phyloP scores from a whole-genome alignment of 148 eudicot genomes.

The Vaccinium myrtillus region DNA sequence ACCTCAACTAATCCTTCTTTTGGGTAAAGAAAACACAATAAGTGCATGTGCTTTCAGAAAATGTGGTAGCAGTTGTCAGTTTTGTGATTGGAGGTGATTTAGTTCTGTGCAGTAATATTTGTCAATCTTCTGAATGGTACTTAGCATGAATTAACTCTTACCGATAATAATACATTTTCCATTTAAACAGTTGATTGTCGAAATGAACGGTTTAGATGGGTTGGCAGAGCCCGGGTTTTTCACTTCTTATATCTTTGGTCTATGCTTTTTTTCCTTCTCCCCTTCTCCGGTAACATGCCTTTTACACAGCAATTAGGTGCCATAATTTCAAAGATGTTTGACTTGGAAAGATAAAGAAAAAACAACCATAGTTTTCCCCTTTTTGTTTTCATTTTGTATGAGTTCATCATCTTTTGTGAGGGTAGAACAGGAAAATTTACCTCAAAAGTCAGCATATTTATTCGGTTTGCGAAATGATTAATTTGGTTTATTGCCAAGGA shows the following conservation, averaged over 20 bases:
- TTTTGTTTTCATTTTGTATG: neutral
- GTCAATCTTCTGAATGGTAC: neutral
- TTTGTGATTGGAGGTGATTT: neutral
- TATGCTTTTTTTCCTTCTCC: neutral
- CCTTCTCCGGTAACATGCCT: neutral
- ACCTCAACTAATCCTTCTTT: slow-evolving; percentile 8
- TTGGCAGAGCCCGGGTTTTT: neutral
- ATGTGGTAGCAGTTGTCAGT: too few species aligned
- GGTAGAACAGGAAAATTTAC: neutral
- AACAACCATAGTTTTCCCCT: neutral
- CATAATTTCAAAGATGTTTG: neutral
- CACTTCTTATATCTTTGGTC: neutral
- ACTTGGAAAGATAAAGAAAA: neutral
- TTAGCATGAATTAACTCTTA: too few species aligned
- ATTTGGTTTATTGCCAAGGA: neutral
- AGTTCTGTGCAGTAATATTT: neutral
- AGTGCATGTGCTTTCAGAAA: neutral
- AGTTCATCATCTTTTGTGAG: neutral
- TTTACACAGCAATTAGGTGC: neutral
- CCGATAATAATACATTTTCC: too few species aligned
- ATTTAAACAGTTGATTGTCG: too few species aligned
- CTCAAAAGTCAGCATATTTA: neutral
- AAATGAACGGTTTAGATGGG: too few species aligned
- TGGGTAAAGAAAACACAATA: neutral
- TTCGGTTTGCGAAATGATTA: neutral